phyloP scores from a whole-genome alignment of 352 stramenopile species.

The Pythium coloratum region DNA sequence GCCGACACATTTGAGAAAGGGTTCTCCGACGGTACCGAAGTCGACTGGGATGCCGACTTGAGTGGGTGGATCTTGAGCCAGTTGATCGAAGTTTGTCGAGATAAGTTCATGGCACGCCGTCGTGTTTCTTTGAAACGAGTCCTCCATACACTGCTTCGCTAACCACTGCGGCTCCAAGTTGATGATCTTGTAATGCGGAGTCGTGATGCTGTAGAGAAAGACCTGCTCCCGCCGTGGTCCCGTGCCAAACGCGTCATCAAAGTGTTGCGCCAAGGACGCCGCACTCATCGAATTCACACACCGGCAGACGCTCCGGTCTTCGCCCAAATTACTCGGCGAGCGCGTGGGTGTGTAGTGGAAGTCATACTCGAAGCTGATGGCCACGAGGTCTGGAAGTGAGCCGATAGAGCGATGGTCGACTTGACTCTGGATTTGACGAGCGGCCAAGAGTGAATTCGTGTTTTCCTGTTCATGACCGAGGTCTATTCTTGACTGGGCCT shows the following conservation, averaged over 20 bases:
- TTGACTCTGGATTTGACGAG: too few relatives aligned
- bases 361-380: conserved; percentile 27
- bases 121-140: background rate
- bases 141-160: background rate
- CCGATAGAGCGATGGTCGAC: conserved; percentile 29
- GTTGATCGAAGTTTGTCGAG: background rate
- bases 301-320: conserved; percentile 33
- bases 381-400: conserved; percentile 31
- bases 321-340: conserved; percentile 18
- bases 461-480: background rate
- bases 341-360: conserved; percentile 29
- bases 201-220: conserved; percentile 34
- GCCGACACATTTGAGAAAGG: conserved; percentile 17
- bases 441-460: background rate
- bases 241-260: conserved; percentile 36
- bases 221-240: conserved; percentile 20
- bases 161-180: conserved; percentile 1
- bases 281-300: conserved; percentile 35
- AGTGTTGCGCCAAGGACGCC: conserved; percentile 25
- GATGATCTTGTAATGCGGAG: conserved; percentile 15
- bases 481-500: background rate
- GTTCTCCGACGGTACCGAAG: background rate
- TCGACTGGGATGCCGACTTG: background rate
- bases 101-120: conserved; percentile 1
- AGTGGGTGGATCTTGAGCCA: background rate